Evolutionary conservation across 2,329 filamentous ascomycete genomes (phyloP), one percentile per base, ranked within the genome.

Genomic region (Torrubiellomyces zombiae): DNA sequence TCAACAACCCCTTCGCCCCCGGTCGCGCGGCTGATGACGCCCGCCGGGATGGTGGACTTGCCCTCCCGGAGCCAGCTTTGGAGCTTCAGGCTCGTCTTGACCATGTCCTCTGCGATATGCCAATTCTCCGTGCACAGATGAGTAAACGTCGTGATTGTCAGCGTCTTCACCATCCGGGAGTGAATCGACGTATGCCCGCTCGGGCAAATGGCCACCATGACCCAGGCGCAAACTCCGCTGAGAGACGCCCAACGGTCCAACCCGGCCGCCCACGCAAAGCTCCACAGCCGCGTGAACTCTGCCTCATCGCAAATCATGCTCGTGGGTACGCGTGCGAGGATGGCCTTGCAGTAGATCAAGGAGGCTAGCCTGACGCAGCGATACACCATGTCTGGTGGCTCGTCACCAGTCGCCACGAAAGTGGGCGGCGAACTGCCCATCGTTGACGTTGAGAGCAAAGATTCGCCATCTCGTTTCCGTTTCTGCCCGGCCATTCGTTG

Each of bases 161-260:
- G 42, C 18, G 52, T 57, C 45, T 56, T 60, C 32, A 59, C 48
- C 26, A 60, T 58, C 10, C 56, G 48, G 14, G 52, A 53, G 14
- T 55, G 51, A 2, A 51, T 43, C 9, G 47, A 47, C 4, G 40
- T 37, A 21, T 55, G 47, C 20, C 51, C 52, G 18, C 48, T 44
- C 7, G 56, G 48, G 10, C 51, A 44, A 7, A 63, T 40, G 7
- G 52, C 47, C 23, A 63, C 32, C 32, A 58, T 43, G 14, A 60
- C 41, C 61, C 60, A 66, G 24, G 52, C 43, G 27, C 60, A 59
- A 9, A 67, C 51, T 16, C 61, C 61, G 9, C 61, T 43, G 14
- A 59, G 45, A 3, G 45, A 38, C 29, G 56, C 55, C 60, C 60
- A 63, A 5, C 45, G 48, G 3, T 52, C 40, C 17, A 63, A 42